Conservation (phyloP, 441 rosid species). For the Erodium chrysanthum region DNA sequence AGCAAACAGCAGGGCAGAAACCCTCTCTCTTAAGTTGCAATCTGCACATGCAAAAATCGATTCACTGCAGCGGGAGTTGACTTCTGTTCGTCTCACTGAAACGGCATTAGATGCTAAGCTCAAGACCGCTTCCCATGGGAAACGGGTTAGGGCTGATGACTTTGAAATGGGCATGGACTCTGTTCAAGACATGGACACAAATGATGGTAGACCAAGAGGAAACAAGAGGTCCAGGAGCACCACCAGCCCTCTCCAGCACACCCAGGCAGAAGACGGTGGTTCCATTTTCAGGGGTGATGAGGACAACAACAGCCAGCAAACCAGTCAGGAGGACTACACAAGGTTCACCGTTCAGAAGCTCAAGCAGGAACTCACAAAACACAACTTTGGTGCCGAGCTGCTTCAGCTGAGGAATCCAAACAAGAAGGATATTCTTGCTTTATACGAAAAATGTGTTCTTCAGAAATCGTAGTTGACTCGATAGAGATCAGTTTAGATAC, state of each 20-base stretch:
- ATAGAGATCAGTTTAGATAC: not conserved
- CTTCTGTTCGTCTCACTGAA: constrained; percentile 77
- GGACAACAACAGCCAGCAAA: constrained; percentile 50
- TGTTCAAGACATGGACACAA: constrained; percentile 42
- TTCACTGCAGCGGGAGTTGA: constrained; percentile 68
- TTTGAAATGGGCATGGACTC: constrained; percentile 60
- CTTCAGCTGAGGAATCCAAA: constrained; percentile 64
- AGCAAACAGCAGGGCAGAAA: constrained; percentile 67
- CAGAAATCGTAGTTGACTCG: constrained; percentile 32
- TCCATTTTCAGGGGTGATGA: constrained; percentile 56
- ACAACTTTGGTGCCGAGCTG: constrained; percentile 67
- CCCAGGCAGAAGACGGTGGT: constrained; percentile 60
- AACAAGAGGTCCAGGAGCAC: constrained; percentile 64
- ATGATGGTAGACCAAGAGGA: constrained; percentile 37
- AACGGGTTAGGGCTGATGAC: constrained; percentile 57
- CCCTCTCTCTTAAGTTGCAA: constrained; percentile 71
- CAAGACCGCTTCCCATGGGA: constrained; percentile 63
- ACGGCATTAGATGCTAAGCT: constrained; percentile 75
- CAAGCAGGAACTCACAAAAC: constrained; percentile 79
- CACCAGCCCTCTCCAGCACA: constrained; percentile 38
- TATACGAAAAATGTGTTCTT: constrained; percentile 66
- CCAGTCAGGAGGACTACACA: constrained; percentile 56
- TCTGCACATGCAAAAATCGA: constrained; percentile 75
- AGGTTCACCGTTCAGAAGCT: constrained; percentile 72
- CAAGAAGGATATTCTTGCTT: constrained; percentile 76